A percentile compares a stretch with the other conserved stretches of the same genome.
These are phyloP conservation scores for Dichotomocladium elegans DNA, from an alignment of 371 early-diverging fungal genomes.

Conservation along the genomic window DNA sequence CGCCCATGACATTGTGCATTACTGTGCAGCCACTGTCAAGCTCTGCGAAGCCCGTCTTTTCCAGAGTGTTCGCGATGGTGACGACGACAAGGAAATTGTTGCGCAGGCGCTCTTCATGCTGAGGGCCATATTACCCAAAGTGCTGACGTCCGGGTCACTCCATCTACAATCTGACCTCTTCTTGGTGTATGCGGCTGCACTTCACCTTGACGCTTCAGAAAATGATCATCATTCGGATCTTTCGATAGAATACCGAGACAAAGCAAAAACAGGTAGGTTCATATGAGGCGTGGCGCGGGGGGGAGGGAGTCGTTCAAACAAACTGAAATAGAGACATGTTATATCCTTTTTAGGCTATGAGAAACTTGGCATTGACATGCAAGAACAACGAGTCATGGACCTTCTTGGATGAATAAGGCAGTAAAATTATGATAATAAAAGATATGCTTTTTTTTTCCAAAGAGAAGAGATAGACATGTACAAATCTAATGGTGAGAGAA, in stretches of 20 bases:
- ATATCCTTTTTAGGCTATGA: too few species aligned
- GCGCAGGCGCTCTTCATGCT: slow-evolving; percentile 1
- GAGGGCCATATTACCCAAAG: slow-evolving; percentile 1
- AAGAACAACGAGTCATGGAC: too few species aligned
- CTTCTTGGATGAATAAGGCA: too few species aligned
- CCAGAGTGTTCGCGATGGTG: too few species aligned
- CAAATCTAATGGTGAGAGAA: too few species aligned
- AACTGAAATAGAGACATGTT: too few species aligned
- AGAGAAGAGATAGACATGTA: background rate
- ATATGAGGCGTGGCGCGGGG: too few species aligned
- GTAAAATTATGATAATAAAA: background rate
- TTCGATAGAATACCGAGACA: slow-evolving; percentile 2
- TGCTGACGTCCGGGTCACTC: slow-evolving; percentile 13
- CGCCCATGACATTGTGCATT: slow-evolving; percentile 12
- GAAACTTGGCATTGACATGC: too few species aligned
- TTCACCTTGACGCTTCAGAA: too few species aligned
- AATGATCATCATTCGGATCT: background rate
- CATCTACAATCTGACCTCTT: slow-evolving; percentile 14
- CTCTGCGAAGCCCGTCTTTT: slow-evolving; percentile 12
- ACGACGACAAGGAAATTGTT: background rate
- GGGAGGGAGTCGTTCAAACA: too few species aligned
- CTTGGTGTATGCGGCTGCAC: slow-evolving; percentile 11
- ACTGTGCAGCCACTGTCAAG: slow-evolving; percentile 13
- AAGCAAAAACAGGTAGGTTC: slow-evolving; percentile 5
- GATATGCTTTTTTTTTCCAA: background rate